Evolutionary conservation across 169 alveolate species (phyloP), one percentile per base, ranked within the genome.

Genomic region (Theileria annulata): DNA sequence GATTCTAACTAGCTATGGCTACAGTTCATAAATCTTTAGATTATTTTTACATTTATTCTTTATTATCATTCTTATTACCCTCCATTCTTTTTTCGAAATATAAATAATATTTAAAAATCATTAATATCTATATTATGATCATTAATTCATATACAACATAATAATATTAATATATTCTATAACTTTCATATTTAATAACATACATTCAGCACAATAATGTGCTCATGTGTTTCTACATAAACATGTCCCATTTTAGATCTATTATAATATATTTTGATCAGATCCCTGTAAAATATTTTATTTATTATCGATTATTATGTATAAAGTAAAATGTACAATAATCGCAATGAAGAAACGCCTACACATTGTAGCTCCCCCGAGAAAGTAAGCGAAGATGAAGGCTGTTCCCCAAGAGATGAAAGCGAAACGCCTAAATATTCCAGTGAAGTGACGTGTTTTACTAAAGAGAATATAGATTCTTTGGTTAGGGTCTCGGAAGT

Each of bases 401-500:
- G 13, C 8, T 56, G n/a, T 25, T 56, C 66, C 10, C 28, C 35
- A 9, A 5, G 60, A 25, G 8, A 17, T 25, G 73, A n/a, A 25
- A 15, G 19, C 73, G 73, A 64, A 35, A 25, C 73, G 19, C 73
- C 73, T 17, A 33, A 47, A 2, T 47, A 64, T 35, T n/a, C 8
- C 9, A 35, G 37, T 19, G 27, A 28, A 56, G 30, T 85, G 42
- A 77, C 71, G 28, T 58, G 88, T 6, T 89, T 77, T 54, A 64
- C 76, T 28, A 62, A 42, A 30, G 91, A 89, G 56, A 47, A 70
- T 69, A 89, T 89, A 35, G 86, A 80, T 60, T 80, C 82, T 42
- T 67, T 84, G 49, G 95, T 91, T 21, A 95, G 91, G 76, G 81
- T 92, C 19, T 82, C 89, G 3, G 74, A 80, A 31, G 92, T 90